Evolutionary conservation across 306 rosid genomes (phyloP).

Genomic region (Astragalus glycyphyllos): DNA sequence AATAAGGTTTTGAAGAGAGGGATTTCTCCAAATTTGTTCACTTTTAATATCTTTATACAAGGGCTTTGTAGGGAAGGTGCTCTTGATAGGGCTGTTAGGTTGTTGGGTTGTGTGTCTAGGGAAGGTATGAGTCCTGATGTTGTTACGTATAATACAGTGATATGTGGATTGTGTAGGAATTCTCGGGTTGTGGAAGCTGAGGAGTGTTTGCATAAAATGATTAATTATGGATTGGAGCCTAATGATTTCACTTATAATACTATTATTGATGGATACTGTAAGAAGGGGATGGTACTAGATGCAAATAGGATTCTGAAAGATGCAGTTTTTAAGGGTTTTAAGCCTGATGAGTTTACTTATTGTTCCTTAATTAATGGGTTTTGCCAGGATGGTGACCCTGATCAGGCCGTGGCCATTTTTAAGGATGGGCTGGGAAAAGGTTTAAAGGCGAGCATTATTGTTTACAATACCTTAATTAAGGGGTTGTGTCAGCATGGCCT

Average conservation of each 20-base stretch:
- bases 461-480: conserved; percentile 76
- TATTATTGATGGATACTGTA: conserved; percentile 83
- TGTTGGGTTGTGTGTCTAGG: conserved; percentile 53
- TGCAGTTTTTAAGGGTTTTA: conserved; percentile 82
- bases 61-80: conserved; percentile 75
- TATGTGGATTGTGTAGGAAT: conserved; percentile 78
- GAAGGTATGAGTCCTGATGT: conserved; percentile 80
- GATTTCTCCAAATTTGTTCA: conserved; percentile 74
- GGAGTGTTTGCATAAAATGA: conserved; percentile 69
- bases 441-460: conserved; percentile 66
- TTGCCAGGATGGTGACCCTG: conserved; percentile 68
- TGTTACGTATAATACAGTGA: conserved; percentile 78
- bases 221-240: conserved; percentile 78
- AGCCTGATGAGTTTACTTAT: conserved; percentile 83
- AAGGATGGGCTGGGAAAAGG: conserved; percentile 71
- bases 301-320: conserved; percentile 75
- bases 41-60: conserved; percentile 78
- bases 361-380: conserved; percentile 82
- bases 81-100: conserved; percentile 58
- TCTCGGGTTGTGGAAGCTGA: conserved; percentile 73
- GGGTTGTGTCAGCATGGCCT: conserved; percentile 81
- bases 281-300: conserved; percentile 68
- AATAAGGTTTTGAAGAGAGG: conserved; percentile 85
- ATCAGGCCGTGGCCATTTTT: conserved; percentile 71
- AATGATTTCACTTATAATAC: conserved; percentile 81